A percentile compares a stretch with the other conserved stretches of the same genome.
phyloP scores from a whole-genome alignment of 805 yeast genomes.

The Zygosaccharomyces rouxii region DNA sequence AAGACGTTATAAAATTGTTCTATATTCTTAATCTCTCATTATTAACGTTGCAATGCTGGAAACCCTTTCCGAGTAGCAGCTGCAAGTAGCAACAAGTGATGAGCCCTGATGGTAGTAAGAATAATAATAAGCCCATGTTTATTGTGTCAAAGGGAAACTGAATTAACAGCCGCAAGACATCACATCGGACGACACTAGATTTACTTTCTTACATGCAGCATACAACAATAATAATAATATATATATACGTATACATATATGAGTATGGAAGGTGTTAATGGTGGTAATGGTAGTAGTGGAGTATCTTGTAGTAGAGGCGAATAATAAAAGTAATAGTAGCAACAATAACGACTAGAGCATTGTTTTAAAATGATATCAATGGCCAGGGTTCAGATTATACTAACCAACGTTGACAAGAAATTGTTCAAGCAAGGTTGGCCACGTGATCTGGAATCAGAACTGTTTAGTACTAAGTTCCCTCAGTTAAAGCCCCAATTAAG shows the following conservation, averaged over 20 bases:
- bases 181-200: neutral
- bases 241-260: neutral
- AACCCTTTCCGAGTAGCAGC: neutral
- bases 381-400: slow-evolving; percentile 30
- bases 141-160: neutral
- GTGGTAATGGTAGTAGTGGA: neutral
- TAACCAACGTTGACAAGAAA: slow-evolving; percentile 30
- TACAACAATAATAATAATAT: neutral
- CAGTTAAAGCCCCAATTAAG: slow-evolving; percentile 19
- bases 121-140: neutral
- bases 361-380: neutral
- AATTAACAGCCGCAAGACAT: neutral
- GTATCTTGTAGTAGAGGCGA: neutral
- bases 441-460: slow-evolving; percentile 17
- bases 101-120: neutral
- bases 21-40: neutral
- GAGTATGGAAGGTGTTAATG: neutral
- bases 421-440: slow-evolving; percentile 29
- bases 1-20: too few relatives aligned
- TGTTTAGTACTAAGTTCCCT: slow-evolving; percentile 27
- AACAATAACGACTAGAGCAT: too few relatives aligned
- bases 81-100: neutral
- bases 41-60: neutral
- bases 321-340: neutral
- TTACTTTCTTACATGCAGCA: neutral